Conservation (phyloP, 306 rosid genomes). For the Boehmeria nivea region DNA sequence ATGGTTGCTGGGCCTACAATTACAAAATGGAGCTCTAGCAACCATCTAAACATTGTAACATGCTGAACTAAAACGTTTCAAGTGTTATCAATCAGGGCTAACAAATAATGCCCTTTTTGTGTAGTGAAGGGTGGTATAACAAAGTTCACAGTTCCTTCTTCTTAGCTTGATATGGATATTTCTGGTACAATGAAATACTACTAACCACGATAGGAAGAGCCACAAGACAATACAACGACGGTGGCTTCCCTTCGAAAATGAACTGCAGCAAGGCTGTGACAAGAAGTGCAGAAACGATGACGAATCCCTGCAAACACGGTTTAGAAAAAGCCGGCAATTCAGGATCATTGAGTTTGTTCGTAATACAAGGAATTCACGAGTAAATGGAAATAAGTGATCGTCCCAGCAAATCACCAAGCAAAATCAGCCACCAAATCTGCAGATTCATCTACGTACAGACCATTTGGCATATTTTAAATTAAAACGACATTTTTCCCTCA, state of each 20-base stretch:
- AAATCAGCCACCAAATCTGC: no score
- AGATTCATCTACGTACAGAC: conserved; percentile 9
- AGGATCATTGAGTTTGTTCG: background rate
- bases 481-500: no score
- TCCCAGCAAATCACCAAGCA: no score
- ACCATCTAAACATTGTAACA: no score
- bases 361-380: background rate
- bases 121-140: no score
- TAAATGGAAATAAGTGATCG: background rate
- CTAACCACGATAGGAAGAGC: conserved; percentile 82
- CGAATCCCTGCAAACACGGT: conserved; percentile 82
- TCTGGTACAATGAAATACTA: conserved; percentile 86
- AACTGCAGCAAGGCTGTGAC: conserved; percentile 91
- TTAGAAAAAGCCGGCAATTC: background rate
- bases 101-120: no score
- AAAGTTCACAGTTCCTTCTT: conserved; percentile 51
- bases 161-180: conserved; percentile 65
- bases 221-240: conserved; percentile 72
- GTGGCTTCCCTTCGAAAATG: conserved; percentile 90
- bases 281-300: conserved; percentile 87
- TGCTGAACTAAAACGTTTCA: no score
- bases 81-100: no score
- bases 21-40: no score
- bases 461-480: background rate
- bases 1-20: no score